Base-by-base conservation (phyloP, 441 rosid species). In the Manihot esculenta region DNA sequence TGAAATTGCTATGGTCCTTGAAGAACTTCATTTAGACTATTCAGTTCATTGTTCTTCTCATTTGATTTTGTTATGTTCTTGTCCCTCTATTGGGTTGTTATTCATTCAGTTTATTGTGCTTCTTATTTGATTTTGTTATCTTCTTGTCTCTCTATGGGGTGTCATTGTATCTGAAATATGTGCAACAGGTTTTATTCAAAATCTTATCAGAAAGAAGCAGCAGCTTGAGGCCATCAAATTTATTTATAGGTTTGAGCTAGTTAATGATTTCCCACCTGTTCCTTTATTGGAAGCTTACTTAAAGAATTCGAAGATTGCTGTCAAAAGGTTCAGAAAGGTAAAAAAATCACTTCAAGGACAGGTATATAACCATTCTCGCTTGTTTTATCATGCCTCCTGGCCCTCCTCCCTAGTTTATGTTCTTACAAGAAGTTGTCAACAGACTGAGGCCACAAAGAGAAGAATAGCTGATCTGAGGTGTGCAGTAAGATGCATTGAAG, bases 181-280 rank as follows among this genome's bases (percentile, higher is more conserved):
- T 50, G 23, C 35, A 44, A 57, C 72, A 85, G 88, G 75, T 55
- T 55, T 85, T 64, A 72, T 85, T 69, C 60, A 53, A 74, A 68
- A 72, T 27, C 86, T 85, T 64, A 57, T 77, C 4, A 38, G 2
- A 26, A 70, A 72, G 69, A 72, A 77, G 72, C 55, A 75, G 76
- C 54, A 66, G 6, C 1, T 74, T 17, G 77, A 62, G 67, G 86
- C 86, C 51, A 64, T 85, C 64, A 59, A 71, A 35, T 82, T 75
- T 70, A 78, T 81, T 48, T 70, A 38, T 68, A 77, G 69, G n/a
- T 77, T 85, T 71, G 63, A 79, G 54, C 74, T 75, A 41, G 74
- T 57, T 55, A 62, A 63, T 0, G 66, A 81, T 61, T 77, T 82
- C 50, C 82, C 81, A 30, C 81, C 74, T 5, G 67, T 24, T 12